These are phyloP conservation scores for Poteriospumella lacustris DNA, from an alignment of 108 stramenopile species.

Conservation along the genomic window DNA sequence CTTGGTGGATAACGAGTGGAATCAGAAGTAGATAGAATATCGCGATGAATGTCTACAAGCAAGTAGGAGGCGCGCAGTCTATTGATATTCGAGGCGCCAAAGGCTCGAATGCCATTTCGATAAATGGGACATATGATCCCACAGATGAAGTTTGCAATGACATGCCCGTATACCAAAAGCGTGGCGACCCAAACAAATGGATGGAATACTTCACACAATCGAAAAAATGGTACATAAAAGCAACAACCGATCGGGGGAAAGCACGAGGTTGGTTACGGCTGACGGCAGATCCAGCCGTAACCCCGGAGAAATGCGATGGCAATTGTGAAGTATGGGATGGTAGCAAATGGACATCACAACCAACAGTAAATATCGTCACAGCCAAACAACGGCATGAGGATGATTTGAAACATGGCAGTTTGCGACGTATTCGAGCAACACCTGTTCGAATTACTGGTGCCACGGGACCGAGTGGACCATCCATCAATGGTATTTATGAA, in stretches of 20 bases:
- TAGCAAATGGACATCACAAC: not conserved
- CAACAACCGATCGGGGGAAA: not conserved
- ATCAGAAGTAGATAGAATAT: no score
- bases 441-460: not conserved
- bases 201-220: constrained; percentile 11
- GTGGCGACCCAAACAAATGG: constrained; percentile 10
- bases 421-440: not conserved
- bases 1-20: no score
- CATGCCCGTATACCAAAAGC: constrained; percentile 12
- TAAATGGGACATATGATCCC: constrained; percentile 15
- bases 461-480: not conserved
- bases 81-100: constrained; percentile 10
- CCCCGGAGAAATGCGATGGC: not conserved
- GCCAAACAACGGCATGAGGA: not conserved
- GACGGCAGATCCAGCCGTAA: not conserved
- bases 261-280: constrained; percentile 1
- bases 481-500: constrained; percentile 24
- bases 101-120: constrained; percentile 2
- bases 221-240: constrained; percentile 25
- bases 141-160: not conserved
- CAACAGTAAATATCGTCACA: constrained; percentile 6
- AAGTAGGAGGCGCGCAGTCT: not conserved
- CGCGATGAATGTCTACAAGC: constrained; percentile 1
- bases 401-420: not conserved
- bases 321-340: constrained; percentile 17